phyloP scores from a whole-genome alignment of 169 alveolate species.

The Condylostoma magnum region DNA sequence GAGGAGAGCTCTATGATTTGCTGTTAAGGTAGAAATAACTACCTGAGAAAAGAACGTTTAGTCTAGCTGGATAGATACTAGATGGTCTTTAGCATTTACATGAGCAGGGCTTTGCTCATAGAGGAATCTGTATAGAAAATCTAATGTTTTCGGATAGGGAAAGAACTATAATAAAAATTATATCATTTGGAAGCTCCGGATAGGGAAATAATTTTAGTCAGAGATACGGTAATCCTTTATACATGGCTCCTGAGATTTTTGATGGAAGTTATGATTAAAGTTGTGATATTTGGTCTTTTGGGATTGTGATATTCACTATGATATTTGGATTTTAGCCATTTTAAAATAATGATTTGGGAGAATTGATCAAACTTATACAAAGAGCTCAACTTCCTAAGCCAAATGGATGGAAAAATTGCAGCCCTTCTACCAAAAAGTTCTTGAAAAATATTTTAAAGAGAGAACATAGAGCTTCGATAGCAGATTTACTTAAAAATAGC shows the following conservation, averaged over 20 bases:
- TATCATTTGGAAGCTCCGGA: conserved; percentile 58
- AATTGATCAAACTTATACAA: conserved; percentile 23
- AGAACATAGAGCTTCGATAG: too few species aligned
- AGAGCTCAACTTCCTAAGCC: background rate
- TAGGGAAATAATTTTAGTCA: conserved; percentile 14
- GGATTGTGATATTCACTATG: conserved; percentile 45
- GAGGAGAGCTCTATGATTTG: conserved; percentile 61
- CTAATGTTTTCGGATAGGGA: conserved; percentile 51
- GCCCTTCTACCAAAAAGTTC: too few species aligned
- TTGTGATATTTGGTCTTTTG: conserved; percentile 68
- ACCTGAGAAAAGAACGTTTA: conserved; percentile 41
- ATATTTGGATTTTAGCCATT: conserved; percentile 47
- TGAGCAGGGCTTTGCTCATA: conserved; percentile 45
- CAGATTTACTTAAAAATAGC: too few species aligned
- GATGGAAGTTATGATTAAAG: conserved; percentile 43
- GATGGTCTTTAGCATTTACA: conserved; percentile 58
- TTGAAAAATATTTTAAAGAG: too few species aligned
- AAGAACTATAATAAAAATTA: conserved; percentile 49
- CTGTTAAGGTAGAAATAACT: conserved; percentile 17
- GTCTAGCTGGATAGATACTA: conserved; percentile 39
- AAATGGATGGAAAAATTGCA: background rate
- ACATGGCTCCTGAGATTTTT: conserved; percentile 59
- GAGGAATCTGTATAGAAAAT: conserved; percentile 71
- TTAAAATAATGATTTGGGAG: conserved; percentile 4
- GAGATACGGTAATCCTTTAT: conserved; percentile 33